Evolutionary conservation across 441 rosid genomes (phyloP), one percentile per base, ranked within the genome.

Genomic region (Codiaeum variegatum): DNA sequence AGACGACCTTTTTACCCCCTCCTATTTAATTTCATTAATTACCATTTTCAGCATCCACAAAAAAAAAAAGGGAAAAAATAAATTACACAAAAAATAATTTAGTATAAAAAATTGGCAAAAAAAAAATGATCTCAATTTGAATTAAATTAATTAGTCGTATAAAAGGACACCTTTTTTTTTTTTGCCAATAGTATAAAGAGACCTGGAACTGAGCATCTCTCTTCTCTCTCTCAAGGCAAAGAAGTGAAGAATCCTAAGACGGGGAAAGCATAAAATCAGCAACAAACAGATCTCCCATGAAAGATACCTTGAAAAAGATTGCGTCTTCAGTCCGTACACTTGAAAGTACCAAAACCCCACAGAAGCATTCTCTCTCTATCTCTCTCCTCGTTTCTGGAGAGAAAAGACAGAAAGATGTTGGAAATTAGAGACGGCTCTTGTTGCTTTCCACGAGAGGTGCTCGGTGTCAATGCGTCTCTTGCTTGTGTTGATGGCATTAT

Each of bases 401-500:
- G 26, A 40, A 46, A 13, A 69, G 66, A 54, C 19, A 44, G 31
- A 42, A 77, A 71, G 63, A 81, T 86, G 88, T 44, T 73, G 67
- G 84, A 74, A 67, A 62, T 76, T 61, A 72, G 76, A 66, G 79
- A 68, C 12, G 76, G 69, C 59, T 75, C 66, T 73, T 87, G 78
- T 66, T 83, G 85, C 71, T 85, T 82, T 74, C 83, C 84, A 13
- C 61, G 44, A 40, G 70, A 67, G 51, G 73, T 86, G 68, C 51
- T 73, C 32, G 87, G 79, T 24, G 81, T 86, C 28, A 82, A 82
- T 76, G 83, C 76, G 59, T 85, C 78, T 62, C 84, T 88, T 71
- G 88, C 87, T 67, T 79, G 59, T 72, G 75, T 82, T 61, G 87
- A 88, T 79, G 75, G 73, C 75, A 70, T 83, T 67, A 78, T 88